Evolutionary conservation across 2,329 filamentous ascomycete genomes (phyloP).

Genomic region (Seiridium cupressi): DNA sequence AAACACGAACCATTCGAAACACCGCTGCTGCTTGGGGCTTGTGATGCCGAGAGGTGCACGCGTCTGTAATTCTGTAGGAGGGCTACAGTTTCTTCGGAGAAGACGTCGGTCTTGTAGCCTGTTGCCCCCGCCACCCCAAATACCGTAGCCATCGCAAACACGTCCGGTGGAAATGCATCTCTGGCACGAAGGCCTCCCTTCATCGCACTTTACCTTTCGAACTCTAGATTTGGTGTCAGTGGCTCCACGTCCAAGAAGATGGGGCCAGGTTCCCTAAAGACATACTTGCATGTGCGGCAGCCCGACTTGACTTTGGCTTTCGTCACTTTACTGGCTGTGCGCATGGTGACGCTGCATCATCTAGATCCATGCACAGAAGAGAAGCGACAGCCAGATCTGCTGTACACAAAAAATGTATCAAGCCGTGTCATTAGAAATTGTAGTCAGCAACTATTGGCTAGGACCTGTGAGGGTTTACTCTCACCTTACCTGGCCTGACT

Average conservation of each 20-base stretch:
- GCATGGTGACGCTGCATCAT: background rate
- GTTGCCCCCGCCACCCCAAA: slow-evolving; percentile 25
- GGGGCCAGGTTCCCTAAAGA: background rate
- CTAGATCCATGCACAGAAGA: no score
- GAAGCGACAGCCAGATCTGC: background rate
- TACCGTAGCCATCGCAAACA: slow-evolving; percentile 26
- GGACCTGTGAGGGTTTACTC: no score
- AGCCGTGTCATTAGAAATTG: no score
- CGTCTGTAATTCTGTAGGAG: slow-evolving; percentile 19
- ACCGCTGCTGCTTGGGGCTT: slow-evolving; percentile 27
- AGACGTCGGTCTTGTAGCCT: background rate
- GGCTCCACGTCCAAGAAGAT: background rate
- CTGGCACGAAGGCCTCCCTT: slow-evolving; percentile 22
- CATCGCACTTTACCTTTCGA: slow-evolving; percentile 29
- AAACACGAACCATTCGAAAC: slow-evolving; percentile 42
- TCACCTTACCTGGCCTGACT: no score
- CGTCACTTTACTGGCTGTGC: background rate
- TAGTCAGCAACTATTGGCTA: no score
- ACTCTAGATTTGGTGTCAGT: slow-evolving; percentile 9
- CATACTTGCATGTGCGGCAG: slow-evolving; percentile 28
- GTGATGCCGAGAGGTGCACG: slow-evolving; percentile 9
- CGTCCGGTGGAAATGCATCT: slow-evolving; percentile 26
- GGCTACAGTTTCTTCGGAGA: slow-evolving; percentile 19
- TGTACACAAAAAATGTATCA: background rate
- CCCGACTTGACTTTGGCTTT: slow-evolving; percentile 21